phyloP scores from a whole-genome alignment of 1,284 basidiomycete genomes.

The Moniliella sp. region DNA sequence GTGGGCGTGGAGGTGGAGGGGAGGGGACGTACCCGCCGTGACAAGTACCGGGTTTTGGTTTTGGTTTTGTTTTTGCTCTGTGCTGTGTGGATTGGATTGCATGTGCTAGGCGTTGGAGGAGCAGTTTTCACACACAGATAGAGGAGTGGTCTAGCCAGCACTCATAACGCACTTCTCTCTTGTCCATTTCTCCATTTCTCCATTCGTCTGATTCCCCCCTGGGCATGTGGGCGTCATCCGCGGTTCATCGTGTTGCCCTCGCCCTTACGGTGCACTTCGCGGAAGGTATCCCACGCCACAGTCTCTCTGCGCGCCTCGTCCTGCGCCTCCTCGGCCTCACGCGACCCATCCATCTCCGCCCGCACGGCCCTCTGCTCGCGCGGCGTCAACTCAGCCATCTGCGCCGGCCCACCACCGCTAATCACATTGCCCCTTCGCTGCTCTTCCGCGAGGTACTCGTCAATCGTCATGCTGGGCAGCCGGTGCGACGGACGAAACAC shows the following conservation, averaged over 20 bases:
- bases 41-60: no score
- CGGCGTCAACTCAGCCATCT: conserved; percentile 47
- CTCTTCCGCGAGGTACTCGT: conserved; percentile 81
- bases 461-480: conserved; percentile 83
- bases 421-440: conserved; percentile 62
- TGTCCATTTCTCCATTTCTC: no score
- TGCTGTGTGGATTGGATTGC: no score
- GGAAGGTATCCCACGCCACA: conserved; percentile 55
- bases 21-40: no score
- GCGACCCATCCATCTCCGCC: conserved; percentile 56
- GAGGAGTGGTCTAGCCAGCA: no score
- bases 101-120: no score
- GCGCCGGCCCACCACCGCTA: conserved; percentile 55
- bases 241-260: conserved; percentile 87
- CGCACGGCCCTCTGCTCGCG: conserved; percentile 6
- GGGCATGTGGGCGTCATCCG: conserved; percentile 38
- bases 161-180: no score
- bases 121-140: no score
- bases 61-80: no score
- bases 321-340: conserved; percentile 46
- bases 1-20: no score
- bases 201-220: neutral
- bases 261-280: conserved; percentile 57
- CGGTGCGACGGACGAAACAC: conserved; percentile 71
- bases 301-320: conserved; percentile 38